phyloP scores from a whole-genome alignment of 1,139 yeast genomes.

The Pneumocystis murina region DNA sequence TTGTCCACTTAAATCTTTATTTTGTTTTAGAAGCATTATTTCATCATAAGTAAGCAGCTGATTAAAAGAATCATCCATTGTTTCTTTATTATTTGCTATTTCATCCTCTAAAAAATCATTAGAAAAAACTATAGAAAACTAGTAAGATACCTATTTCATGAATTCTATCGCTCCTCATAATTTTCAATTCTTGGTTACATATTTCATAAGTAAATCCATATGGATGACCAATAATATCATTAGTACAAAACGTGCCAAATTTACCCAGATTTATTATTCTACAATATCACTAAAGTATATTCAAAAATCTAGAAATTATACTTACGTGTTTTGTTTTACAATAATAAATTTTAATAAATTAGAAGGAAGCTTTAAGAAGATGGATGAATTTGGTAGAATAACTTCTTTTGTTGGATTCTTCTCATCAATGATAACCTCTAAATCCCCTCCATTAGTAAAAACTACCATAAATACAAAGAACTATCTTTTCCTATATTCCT shows the following conservation, averaged over 20 bases:
- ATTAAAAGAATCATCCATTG: constrained; percentile 60
- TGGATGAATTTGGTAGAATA: constrained; percentile 19
- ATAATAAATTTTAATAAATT: background rate
- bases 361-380: background rate
- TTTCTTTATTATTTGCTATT: constrained; percentile 55
- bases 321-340: background rate
- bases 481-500: background rate
- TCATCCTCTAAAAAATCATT: constrained; percentile 24
- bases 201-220: constrained; percentile 87
- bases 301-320: background rate
- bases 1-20: constrained; percentile 28
- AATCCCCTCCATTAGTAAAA: background rate
- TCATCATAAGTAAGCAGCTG: constrained; percentile 64
- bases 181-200: constrained; percentile 34
- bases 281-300: background rate
- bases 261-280: constrained; percentile 65
- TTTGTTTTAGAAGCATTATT: constrained; percentile 58
- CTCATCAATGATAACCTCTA: background rate
- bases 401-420: constrained; percentile 23
- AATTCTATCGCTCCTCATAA: constrained; percentile 6
- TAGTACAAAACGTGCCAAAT: constrained; percentile 70
- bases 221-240: constrained; percentile 63
- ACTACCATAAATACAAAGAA: background rate
- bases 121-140: constrained; percentile 11
- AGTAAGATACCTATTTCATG: constrained; percentile 18